A percentile compares a stretch with the other conserved stretches of the same genome.
Evolutionary conservation across 495 filamentous ascomycete genomes (phyloP).

Genomic region (Achaetomiella virescens): DNA sequence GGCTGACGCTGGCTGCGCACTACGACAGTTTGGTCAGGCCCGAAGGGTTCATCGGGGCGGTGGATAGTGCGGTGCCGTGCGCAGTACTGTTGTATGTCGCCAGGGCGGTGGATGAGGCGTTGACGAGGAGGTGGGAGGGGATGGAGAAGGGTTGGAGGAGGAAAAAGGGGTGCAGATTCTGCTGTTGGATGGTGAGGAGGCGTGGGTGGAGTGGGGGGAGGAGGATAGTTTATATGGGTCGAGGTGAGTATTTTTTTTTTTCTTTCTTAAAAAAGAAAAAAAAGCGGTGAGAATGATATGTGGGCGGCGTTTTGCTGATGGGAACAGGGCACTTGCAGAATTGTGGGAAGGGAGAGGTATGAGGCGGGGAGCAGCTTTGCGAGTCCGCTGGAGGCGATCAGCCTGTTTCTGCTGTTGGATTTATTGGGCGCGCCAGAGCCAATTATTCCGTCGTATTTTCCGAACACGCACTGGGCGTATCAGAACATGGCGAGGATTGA

Average conservation of each 20-base stretch:
- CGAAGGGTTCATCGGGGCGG: constrained; percentile 86
- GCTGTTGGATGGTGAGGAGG: constrained; percentile 91
- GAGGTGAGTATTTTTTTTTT: constrained; percentile 40
- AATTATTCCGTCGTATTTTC: constrained; percentile 71
- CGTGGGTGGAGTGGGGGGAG: constrained; percentile 71
- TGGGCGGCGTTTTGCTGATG: neutral
- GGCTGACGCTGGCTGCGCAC: constrained; percentile 85
- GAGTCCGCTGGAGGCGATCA: constrained; percentile 69
- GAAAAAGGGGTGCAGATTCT: constrained; percentile 83
- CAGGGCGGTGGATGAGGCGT: constrained; percentile 66
- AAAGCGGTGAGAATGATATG: neutral
- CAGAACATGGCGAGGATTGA: constrained; percentile 62
- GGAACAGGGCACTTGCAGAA: constrained; percentile 24
- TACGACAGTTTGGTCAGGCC: constrained; percentile 84
- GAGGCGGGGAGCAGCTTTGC: constrained; percentile 29
- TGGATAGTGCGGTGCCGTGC: constrained; percentile 87
- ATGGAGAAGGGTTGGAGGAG: constrained; percentile 50
- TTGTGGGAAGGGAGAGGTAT: constrained; percentile 21
- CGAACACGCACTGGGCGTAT: constrained; percentile 92
- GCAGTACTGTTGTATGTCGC: constrained; percentile 87
- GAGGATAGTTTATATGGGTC: constrained; percentile 84
- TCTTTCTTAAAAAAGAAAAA: neutral
- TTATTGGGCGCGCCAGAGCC: constrained; percentile 70
- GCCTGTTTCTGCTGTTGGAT: constrained; percentile 88
- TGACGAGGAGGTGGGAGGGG: constrained; percentile 73